A percentile compares a stretch with the other conserved stretches of the same genome.
Conservation (phyloP, 805 yeast species). For the Pichia gijzeniarum region DNA sequence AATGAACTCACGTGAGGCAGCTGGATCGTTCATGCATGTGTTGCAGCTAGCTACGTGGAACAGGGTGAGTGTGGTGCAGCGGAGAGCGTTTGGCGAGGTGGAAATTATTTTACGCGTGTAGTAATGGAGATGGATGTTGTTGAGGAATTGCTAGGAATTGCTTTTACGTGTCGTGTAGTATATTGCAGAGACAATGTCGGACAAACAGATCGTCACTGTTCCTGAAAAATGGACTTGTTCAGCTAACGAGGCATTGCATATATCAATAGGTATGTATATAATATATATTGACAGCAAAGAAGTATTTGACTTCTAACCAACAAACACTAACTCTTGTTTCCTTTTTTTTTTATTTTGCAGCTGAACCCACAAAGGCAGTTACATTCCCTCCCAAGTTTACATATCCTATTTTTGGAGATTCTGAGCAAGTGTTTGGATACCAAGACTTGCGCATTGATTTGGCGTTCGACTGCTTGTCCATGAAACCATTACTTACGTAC, state of each 20-base stretch:
- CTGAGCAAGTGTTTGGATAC: slow-evolving; percentile 84
- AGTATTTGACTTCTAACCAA: no score
- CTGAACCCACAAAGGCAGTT: slow-evolving; percentile 52
- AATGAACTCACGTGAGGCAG: not conserved
- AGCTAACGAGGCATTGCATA: slow-evolving; percentile 58
- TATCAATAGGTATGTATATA: slow-evolving; percentile 36
- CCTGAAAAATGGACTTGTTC: slow-evolving; percentile 61
- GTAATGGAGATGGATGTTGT: not conserved
- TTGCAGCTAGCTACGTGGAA: slow-evolving; percentile 4
- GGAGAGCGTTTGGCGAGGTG: not conserved
- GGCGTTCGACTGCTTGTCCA: slow-evolving; percentile 70
- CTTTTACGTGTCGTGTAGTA: no score
- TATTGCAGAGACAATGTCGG: no score
- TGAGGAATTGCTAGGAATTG: not conserved
- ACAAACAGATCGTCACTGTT: slow-evolving; percentile 9
- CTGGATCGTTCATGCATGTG: slow-evolving; percentile 2
- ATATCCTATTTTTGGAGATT: slow-evolving; percentile 89
- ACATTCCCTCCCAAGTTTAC: slow-evolving; percentile 76
- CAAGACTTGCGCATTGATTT: slow-evolving; percentile 56
- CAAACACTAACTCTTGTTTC: no score
- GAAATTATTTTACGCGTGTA: not conserved
- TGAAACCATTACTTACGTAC: slow-evolving; percentile 65
- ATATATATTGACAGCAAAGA: not conserved
- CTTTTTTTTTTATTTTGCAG: no score
- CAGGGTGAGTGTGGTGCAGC: not conserved